A percentile compares a stretch with the other conserved stretches of the same genome.
phyloP scores from a whole-genome alignment of 345 rosid genomes.

The Arabis hirsuta region DNA sequence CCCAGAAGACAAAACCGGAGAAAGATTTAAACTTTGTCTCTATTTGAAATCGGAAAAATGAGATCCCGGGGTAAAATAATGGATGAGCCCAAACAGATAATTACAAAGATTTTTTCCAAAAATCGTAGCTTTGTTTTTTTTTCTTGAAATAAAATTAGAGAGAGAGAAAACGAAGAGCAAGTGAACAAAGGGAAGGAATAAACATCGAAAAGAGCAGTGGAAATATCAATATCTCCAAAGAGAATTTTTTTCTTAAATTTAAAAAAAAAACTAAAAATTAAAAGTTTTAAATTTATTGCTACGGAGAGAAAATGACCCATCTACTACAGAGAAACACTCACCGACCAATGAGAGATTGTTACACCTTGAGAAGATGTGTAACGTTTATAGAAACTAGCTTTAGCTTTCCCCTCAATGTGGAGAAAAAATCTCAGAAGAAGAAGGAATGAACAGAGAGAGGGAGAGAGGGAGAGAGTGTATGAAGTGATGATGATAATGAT shows the following conservation, averaged over 20 bases:
- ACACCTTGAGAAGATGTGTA: conserved; percentile 36
- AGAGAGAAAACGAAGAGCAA: conserved; percentile 46
- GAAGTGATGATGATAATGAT: conserved; percentile 52
- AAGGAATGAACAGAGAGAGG: neutral
- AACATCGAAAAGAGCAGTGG: conserved; percentile 91
- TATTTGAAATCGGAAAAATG: conserved; percentile 49
- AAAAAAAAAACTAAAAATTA: neutral
- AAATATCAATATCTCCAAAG: conserved; percentile 64
- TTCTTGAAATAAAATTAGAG: neutral
- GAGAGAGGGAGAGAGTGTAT: conserved; percentile 12
- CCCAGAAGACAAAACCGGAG: conserved; percentile 65
- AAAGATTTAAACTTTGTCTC: conserved; percentile 55
- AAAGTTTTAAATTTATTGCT: conserved; percentile 39
- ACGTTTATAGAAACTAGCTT: neutral
- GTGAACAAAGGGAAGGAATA: conserved; percentile 81
- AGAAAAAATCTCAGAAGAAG: conserved; percentile 29
- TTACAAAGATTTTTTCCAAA: conserved; percentile 34
- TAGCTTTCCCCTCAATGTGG: conserved; percentile 28
- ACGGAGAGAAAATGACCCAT: conserved; percentile 43
- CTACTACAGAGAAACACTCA: conserved; percentile 41
- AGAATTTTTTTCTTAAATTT: neutral
- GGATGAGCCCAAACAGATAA: conserved; percentile 63
- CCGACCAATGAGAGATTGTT: conserved; percentile 35
- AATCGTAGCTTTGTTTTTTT: conserved; percentile 1
- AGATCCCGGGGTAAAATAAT: conserved; percentile 33